phyloP scores from a whole-genome alignment of 2,329 filamentous ascomycete species.

The Calonectria pseudoreteaudii region DNA sequence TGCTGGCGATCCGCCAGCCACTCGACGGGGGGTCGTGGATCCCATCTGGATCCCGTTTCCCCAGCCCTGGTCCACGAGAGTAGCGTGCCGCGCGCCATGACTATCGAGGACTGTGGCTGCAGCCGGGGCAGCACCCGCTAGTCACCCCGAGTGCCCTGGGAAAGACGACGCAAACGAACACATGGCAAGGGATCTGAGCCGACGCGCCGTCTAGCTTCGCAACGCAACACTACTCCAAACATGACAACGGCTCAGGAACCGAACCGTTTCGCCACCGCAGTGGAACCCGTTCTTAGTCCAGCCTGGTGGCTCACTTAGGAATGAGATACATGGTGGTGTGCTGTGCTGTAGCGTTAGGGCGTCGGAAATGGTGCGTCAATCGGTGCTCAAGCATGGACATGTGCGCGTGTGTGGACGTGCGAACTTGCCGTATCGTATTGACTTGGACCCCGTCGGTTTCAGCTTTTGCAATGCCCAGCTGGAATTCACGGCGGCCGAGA shows the following conservation, averaged over 20 bases:
- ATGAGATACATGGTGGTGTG: constrained; percentile 1
- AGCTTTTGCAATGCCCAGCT: not conserved
- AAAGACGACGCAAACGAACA: constrained; percentile 19
- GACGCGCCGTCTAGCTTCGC: constrained; percentile 14
- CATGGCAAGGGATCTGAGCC: constrained; percentile 31
- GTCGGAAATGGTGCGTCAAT: not conserved
- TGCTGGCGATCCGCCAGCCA: constrained; percentile 38
- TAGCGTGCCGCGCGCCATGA: constrained; percentile 35
- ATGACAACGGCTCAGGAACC: constrained; percentile 37
- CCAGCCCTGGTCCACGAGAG: constrained; percentile 30
- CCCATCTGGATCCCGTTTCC: constrained; percentile 31
- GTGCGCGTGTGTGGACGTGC: not conserved
- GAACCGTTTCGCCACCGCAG: constrained; percentile 33
- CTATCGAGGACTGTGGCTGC: constrained; percentile 34
- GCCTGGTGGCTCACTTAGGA: constrained; percentile 12
- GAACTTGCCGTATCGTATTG: not conserved
- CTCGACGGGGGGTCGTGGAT: constrained; percentile 34
- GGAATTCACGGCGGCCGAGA: not conserved
- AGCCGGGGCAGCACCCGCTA: constrained; percentile 40
- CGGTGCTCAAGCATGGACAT: not conserved
- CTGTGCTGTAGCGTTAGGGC: not conserved
- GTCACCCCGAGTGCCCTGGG: constrained; percentile 15
- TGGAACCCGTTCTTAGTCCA: constrained; percentile 29
- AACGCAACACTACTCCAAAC: constrained; percentile 23
- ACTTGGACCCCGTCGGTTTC: constrained; percentile 15